Conservation (phyloP, 176 grass and related monocot genomes). For the Carex littledalei region DNA sequence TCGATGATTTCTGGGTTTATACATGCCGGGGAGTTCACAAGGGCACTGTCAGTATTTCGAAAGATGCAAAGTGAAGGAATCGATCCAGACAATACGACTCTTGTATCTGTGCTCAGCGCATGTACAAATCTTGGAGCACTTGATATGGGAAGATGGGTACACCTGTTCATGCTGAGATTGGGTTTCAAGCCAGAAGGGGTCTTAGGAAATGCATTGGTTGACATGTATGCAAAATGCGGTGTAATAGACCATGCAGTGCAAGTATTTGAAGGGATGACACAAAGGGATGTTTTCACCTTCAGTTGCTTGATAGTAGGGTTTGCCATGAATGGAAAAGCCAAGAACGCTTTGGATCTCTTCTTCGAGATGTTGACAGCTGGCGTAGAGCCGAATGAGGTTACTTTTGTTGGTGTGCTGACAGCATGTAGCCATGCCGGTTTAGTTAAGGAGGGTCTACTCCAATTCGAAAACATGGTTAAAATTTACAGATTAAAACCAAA, state of each 20-base stretch:
- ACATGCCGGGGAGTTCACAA: slow-evolving; percentile 2
- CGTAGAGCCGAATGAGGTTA: slow-evolving; percentile 49
- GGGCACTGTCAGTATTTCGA: slow-evolving; percentile 33
- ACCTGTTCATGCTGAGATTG: slow-evolving; percentile 25
- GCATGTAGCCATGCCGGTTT: slow-evolving; percentile 57
- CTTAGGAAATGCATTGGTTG: slow-evolving; percentile 53
- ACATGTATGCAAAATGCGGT: slow-evolving; percentile 88
- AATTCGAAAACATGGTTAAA: slow-evolving; percentile 26
- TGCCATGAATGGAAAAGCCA: slow-evolving; percentile 48
- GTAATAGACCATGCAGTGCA: slow-evolving; percentile 34
- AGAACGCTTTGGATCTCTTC: slow-evolving; percentile 42
- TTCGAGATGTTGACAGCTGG: slow-evolving; percentile 32
- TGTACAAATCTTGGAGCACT: slow-evolving; percentile 59
- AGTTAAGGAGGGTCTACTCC: slow-evolving; percentile 33
- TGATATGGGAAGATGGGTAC: slow-evolving; percentile 52
- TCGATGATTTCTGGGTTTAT: slow-evolving; percentile 46
- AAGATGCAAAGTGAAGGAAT: slow-evolving; percentile 32
- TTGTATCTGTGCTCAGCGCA: slow-evolving; percentile 40
- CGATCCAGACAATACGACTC: slow-evolving; percentile 36
- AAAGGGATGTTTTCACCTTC: slow-evolving; percentile 59
- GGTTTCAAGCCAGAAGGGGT: slow-evolving; percentile 6
- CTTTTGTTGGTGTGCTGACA: slow-evolving; percentile 44
- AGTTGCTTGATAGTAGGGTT: slow-evolving; percentile 50
- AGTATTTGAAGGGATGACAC: slow-evolving; percentile 44
- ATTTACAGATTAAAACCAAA: slow-evolving; percentile 21